Evolutionary conservation across 768 basidiomycete genomes (phyloP).

Genomic region (Boletus subcaerulescens): DNA sequence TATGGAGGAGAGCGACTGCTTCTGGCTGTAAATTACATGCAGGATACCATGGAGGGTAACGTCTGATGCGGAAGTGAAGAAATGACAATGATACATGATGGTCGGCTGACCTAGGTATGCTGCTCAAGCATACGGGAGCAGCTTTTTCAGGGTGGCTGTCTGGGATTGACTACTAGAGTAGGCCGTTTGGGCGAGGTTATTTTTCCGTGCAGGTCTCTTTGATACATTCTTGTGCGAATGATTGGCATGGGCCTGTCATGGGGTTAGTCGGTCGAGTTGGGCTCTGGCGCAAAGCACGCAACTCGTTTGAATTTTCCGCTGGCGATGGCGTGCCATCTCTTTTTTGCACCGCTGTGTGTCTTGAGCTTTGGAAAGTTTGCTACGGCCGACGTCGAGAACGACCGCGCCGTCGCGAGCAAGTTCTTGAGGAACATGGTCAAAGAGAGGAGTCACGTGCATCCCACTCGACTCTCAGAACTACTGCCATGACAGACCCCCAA

Average conservation of each 20-base stretch:
- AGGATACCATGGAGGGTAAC: neutral
- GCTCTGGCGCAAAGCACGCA: slow-evolving; percentile 21
- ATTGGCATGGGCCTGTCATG: slow-evolving; percentile 58
- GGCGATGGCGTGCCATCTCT: slow-evolving; percentile 72
- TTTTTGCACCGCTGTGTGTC: slow-evolving; percentile 77
- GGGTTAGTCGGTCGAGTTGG: neutral
- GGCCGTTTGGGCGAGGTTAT: slow-evolving; percentile 59
- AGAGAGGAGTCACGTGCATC: slow-evolving; percentile 16
- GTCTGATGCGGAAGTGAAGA: slow-evolving; percentile 8
- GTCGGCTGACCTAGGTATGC: slow-evolving; percentile 16
- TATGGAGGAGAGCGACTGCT: neutral
- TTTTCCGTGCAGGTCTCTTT: slow-evolving; percentile 65
- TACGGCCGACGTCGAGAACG: slow-evolving; percentile 60
- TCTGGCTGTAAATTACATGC: slow-evolving; percentile 10
- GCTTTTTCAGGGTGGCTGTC: slow-evolving; percentile 62
- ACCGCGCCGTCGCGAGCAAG: slow-evolving; percentile 31
- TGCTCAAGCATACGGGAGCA: slow-evolving; percentile 65
- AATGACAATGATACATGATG: neutral
- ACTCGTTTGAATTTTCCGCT: slow-evolving; percentile 76
- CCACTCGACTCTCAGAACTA: neutral
- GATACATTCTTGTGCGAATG: slow-evolving; percentile 70
- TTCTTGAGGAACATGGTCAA: slow-evolving; percentile 28
- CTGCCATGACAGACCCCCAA: slow-evolving; percentile 47
- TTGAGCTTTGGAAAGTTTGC: slow-evolving; percentile 72
- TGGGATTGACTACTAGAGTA: slow-evolving; percentile 65